Percentiles rank a stretch among this genome's conserved stretches.
Conservation (phyloP, 2,329 filamentous ascomycete species). For the Aspergillus niger region DNA sequence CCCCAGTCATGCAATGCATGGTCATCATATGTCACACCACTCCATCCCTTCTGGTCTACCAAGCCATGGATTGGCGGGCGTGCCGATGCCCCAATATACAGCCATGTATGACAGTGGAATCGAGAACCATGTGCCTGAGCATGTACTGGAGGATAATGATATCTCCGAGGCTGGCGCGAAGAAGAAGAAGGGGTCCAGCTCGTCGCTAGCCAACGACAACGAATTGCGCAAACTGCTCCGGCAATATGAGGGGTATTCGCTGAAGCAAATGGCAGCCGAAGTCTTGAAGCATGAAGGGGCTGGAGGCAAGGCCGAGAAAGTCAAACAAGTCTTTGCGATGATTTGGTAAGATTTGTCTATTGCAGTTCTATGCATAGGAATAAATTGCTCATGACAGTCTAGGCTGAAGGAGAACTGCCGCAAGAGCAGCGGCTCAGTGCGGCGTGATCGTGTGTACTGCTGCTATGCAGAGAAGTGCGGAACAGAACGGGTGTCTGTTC, state of each 20-base stretch:
- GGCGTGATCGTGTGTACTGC: conserved; percentile 89
- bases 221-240: conserved; percentile 50
- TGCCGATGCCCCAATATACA: conserved; percentile 41
- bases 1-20: conserved; percentile 36
- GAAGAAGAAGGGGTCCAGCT: conserved; percentile 51
- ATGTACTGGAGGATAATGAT: conserved; percentile 44
- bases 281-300: conserved; percentile 53
- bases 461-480: conserved; percentile 93
- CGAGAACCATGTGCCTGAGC: conserved; percentile 46
- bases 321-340: conserved; percentile 56
- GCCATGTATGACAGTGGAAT: conserved; percentile 45
- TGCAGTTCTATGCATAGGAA: background rate
- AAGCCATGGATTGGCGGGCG: conserved; percentile 33
- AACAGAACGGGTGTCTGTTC: conserved; percentile 86
- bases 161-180: conserved; percentile 46
- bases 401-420: conserved; percentile 53
- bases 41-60: conserved; percentile 39
- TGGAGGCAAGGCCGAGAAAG: conserved; percentile 54
- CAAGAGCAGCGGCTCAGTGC: conserved; percentile 67
- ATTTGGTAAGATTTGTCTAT: conserved; percentile 46
- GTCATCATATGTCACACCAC: conserved; percentile 39
- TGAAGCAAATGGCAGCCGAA: conserved; percentile 52
- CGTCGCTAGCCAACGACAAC: conserved; percentile 52
- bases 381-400: conserved; percentile 15
- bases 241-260: conserved; percentile 48